Evolutionary conservation across 1,284 basidiomycete genomes (phyloP).

Genomic region (Takashimella tepidaria): DNA sequence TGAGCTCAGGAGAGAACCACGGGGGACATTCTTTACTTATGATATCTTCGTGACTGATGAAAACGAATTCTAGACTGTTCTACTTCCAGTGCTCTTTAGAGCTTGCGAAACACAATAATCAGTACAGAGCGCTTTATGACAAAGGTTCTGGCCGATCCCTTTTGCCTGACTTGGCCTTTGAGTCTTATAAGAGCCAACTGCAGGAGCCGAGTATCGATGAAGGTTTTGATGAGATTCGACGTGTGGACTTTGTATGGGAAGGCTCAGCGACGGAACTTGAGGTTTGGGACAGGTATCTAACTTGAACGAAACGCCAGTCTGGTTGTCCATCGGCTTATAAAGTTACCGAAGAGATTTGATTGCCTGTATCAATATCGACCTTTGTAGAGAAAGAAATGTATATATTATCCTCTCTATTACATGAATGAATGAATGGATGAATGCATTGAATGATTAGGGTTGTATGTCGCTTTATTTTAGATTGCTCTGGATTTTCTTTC

Average conservation of each 20-base stretch:
- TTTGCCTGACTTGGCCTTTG: conserved; percentile 63
- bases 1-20: too few relatives aligned
- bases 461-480: too few relatives aligned
- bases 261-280: conserved; percentile 64
- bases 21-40: conserved; percentile 1
- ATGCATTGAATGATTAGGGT: too few relatives aligned
- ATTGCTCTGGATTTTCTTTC: too few relatives aligned
- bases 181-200: conserved; percentile 57
- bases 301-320: neutral
- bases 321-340: too few relatives aligned
- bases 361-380: too few relatives aligned
- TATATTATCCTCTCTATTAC: too few relatives aligned
- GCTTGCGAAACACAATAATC: conserved; percentile 82
- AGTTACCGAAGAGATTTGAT: too few relatives aligned
- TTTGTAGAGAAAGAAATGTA: too few relatives aligned
- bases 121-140: conserved; percentile 64
- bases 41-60: neutral
- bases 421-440: too few relatives aligned
- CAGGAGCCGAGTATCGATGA: conserved; percentile 63
- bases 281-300: conserved; percentile 69
- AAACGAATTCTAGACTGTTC: conserved; percentile 57
- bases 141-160: conserved; percentile 51
- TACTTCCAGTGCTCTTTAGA: conserved; percentile 65
- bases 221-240: conserved; percentile 69
- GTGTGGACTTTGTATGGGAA: conserved; percentile 71